Evolutionary conservation across 2,329 filamentous ascomycete genomes (phyloP), one percentile per base, ranked within the genome.

Genomic region (Fusarium udum): DNA sequence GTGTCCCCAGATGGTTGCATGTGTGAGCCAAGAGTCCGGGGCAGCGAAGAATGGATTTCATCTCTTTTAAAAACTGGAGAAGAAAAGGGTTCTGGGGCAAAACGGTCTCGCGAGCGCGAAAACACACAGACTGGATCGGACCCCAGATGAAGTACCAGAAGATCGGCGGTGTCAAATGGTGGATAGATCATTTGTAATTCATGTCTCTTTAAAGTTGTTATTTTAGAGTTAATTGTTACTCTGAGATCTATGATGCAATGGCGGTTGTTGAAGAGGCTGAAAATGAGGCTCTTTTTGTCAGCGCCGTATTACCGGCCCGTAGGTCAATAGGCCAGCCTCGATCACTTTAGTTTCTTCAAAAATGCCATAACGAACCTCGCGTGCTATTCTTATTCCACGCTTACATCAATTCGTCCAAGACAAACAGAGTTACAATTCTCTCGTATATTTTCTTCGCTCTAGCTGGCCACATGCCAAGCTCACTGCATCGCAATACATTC

Each of bases 1-100:
- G 4, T 14, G 6, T 26, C 57, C 57, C 57, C 57, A 60, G 56
- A 59, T 56, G 58, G 48, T 45, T 57, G 24, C 6, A 55, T 55
- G 34, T 52, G 32, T 26, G 31, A 58, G 59, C 59, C 51, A 61
- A 61, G 59, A 61, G 49, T 61, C 59, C 6, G 51, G 59, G 59
- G 59, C 31, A 37, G 22, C 3, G n/a, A 22, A n/a, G 31, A 15
- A 26, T 28, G 6, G 26, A 28, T 8, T 49, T 34, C 20, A 18
- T 58, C 7, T 43, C 22, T 31, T 18, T n/a, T 14, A 18, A 37
- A 57, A 61, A 58, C 59, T 61, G 51, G 59, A 28, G 59, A 36
- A 40, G 51, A 24, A 28, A 59, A 45, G 24, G 49, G 26, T 61
- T 37, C n/a, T 57, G 49, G 57, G 46, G 59, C 46, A 40, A 40